These are phyloP conservation scores for Epichloe gansuensis DNA, from an alignment of 2,329 filamentous ascomycete genomes.

Conservation along the genomic window DNA sequence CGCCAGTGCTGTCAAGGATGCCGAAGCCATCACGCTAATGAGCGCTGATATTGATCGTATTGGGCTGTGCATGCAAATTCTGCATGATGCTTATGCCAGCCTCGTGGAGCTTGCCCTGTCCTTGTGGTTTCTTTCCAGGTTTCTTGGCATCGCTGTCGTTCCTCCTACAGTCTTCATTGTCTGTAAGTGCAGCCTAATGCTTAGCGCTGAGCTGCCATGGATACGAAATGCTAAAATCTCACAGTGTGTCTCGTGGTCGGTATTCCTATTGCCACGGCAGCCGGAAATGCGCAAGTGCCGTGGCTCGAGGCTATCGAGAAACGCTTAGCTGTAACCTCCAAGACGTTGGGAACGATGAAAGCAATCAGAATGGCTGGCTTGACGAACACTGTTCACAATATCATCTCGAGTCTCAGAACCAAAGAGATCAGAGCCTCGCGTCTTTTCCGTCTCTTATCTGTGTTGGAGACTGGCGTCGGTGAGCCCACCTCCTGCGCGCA, in stretches of 20 bases:
- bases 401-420: constrained; percentile 22
- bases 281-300: constrained; percentile 12
- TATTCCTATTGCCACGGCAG: constrained; percentile 11
- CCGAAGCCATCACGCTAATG: constrained; percentile 29
- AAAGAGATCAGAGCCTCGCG: constrained; percentile 23
- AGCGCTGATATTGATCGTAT: constrained; percentile 30
- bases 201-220: neutral
- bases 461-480: constrained; percentile 4
- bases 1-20: constrained; percentile 16
- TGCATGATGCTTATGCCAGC: constrained; percentile 24
- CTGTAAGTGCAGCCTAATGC: constrained; percentile 4
- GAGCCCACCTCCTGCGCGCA: neutral
- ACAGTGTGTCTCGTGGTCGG: constrained; percentile 8
- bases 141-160: constrained; percentile 12
- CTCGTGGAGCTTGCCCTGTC: constrained; percentile 22
- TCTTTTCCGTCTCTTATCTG: constrained; percentile 12
- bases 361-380: constrained; percentile 31
- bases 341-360: constrained; percentile 22
- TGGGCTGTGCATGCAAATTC: constrained; percentile 12
- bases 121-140: constrained; percentile 20
- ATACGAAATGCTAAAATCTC: neutral
- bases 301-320: constrained; percentile 17
- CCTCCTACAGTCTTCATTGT: constrained; percentile 13
- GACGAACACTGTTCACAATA: constrained; percentile 18
- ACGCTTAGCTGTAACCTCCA: constrained; percentile 14